Evolutionary conservation across 2,329 filamentous ascomycete species (phyloP).

Genomic region (Leptosphaerulina australis): DNA sequence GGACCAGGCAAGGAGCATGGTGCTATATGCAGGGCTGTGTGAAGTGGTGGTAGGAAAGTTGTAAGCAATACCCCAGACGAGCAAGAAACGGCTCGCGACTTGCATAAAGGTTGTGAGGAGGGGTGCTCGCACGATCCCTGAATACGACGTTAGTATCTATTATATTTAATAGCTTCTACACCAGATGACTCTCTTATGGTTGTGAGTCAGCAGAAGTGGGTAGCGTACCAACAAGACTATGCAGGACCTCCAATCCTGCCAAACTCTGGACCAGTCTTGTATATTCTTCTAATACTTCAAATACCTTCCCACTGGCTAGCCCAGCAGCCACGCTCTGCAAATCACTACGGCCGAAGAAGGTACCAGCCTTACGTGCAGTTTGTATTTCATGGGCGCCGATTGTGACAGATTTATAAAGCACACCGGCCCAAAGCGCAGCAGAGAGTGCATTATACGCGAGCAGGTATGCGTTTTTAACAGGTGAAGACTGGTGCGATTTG

Average conservation of each 20-base stretch:
- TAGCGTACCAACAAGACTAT: slow-evolving; percentile 73
- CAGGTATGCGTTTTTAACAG: slow-evolving; percentile 64
- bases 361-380: slow-evolving; percentile 21
- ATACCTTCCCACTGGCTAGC: slow-evolving; percentile 57
- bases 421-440: slow-evolving; percentile 75
- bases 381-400: slow-evolving; percentile 49
- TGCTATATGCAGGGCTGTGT: slow-evolving; percentile 67
- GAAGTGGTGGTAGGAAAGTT: slow-evolving; percentile 70
- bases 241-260: slow-evolving; percentile 81
- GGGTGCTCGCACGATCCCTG: slow-evolving; percentile 84
- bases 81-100: slow-evolving; percentile 82
- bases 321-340: slow-evolving; percentile 22
- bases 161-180: not conserved
- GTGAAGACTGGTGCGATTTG: slow-evolving; percentile 11
- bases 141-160: not conserved
- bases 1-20: slow-evolving; percentile 86
- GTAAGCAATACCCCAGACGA: slow-evolving; percentile 84
- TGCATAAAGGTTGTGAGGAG: slow-evolving; percentile 87
- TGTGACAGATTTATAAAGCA: slow-evolving; percentile 72
- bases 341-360: slow-evolving; percentile 20
- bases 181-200: not conserved
- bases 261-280: slow-evolving; percentile 82
- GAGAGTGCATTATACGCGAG: slow-evolving; percentile 84
- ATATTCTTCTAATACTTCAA: slow-evolving; percentile 67
- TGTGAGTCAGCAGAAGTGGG: not conserved